These are phyloP conservation scores for Acaromyces ingoldii DNA, from an alignment of 1,284 basidiomycete genomes.

Conservation along the genomic window DNA sequence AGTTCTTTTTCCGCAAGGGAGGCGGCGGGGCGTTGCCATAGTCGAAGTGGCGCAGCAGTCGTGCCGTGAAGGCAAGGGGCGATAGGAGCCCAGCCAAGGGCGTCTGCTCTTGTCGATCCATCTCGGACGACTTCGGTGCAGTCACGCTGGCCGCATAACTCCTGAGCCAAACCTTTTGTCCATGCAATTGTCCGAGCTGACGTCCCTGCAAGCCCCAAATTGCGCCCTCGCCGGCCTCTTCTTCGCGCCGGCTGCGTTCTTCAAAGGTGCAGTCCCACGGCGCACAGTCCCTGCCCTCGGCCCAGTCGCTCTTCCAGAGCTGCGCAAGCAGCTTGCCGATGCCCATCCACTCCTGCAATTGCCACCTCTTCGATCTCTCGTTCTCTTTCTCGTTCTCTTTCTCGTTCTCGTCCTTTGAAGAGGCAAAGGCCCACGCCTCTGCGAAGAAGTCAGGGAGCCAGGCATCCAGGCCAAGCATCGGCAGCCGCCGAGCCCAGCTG, in stretches of 20 bases:
- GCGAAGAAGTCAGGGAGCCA: constrained; percentile 4
- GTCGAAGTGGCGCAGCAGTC: constrained; percentile 20
- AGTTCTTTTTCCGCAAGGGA: constrained; percentile 5
- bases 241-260: constrained; percentile 13
- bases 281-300: constrained; percentile 24
- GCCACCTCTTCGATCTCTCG: no score
- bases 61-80: constrained; percentile 14
- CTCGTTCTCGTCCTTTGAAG: not conserved
- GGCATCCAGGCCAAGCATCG: not conserved
- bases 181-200: no score
- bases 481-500: constrained; percentile 10
- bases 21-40: constrained; percentile 10
- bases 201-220: constrained; percentile 13
- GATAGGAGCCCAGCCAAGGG: no score
- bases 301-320: constrained; percentile 28
- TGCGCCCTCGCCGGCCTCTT: constrained; percentile 2
- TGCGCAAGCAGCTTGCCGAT: constrained; percentile 12
- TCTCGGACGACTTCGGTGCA: no score
- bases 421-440: constrained; percentile 8
- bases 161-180: no score
- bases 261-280: constrained; percentile 36
- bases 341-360: not conserved
- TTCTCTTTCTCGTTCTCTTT: no score
- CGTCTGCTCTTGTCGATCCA: no score
- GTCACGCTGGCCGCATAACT: no score